phyloP scores from a whole-genome alignment of 495 filamentous ascomycete genomes.

The Hypomontagnella monticulosa region DNA sequence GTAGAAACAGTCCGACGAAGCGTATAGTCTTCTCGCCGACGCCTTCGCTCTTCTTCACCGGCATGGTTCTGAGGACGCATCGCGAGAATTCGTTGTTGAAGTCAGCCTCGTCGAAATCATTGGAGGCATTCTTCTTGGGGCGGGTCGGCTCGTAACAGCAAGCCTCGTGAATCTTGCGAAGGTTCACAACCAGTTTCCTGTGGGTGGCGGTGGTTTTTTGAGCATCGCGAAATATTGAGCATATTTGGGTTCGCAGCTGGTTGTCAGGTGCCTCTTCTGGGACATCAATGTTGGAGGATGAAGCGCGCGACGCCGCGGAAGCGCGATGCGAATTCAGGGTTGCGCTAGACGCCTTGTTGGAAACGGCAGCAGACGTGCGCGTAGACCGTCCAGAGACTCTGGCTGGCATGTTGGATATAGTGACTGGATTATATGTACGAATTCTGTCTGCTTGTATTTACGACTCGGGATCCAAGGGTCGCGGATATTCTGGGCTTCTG shows the following conservation, averaged over 20 bases:
- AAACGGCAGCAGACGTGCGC: constrained; percentile 62
- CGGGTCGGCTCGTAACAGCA: constrained; percentile 80
- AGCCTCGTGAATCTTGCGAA: constrained; percentile 87
- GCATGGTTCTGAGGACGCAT: constrained; percentile 81
- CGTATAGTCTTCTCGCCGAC: constrained; percentile 86
- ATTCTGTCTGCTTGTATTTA: constrained; percentile 9
- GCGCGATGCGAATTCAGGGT: constrained; percentile 56
- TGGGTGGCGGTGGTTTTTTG: constrained; percentile 89
- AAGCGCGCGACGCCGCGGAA: constrained; percentile 67
- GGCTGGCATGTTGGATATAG: constrained; percentile 63
- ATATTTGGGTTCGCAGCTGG: constrained; percentile 77
- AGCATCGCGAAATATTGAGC: constrained; percentile 83
- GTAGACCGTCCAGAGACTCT: constrained; percentile 63
- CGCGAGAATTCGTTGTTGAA: constrained; percentile 87
- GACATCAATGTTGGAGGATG: constrained; percentile 70
- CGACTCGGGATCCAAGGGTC: background rate
- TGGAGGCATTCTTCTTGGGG: constrained; percentile 58
- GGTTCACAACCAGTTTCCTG: constrained; percentile 83
- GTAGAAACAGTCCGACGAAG: constrained; percentile 86
- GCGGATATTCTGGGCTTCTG: background rate
- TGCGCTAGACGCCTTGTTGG: constrained; percentile 67
- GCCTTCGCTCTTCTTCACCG: constrained; percentile 90
- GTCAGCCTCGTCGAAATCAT: constrained; percentile 79
- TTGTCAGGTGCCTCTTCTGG: constrained; percentile 78
- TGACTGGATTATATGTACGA: constrained; percentile 20